A percentile compares a stretch with the other conserved stretches of the same genome.
Conservation (phyloP, 1,284 basidiomycete species). For the Blastosporella zonata region DNA sequence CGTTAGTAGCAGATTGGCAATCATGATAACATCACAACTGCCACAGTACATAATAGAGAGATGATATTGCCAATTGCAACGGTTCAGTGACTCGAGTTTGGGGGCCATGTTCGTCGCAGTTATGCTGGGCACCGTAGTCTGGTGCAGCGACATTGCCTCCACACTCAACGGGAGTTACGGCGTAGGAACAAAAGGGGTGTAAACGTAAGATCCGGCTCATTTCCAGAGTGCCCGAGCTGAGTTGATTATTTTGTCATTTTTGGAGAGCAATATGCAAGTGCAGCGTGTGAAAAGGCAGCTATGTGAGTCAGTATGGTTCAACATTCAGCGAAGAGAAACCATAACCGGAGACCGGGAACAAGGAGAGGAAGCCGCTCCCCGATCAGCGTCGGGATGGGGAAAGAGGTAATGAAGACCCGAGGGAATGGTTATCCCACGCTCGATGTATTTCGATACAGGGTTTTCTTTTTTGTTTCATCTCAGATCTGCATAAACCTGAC, state of each 20-base stretch:
- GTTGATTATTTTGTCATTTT: background rate
- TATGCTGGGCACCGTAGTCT: background rate
- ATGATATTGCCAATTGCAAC: background rate
- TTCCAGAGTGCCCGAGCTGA: slow-evolving; percentile 1
- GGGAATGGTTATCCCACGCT: slow-evolving; percentile 19
- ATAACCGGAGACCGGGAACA: background rate
- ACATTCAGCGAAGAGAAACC: slow-evolving; percentile 2
- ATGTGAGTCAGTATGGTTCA: background rate
- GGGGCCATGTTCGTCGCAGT: background rate
- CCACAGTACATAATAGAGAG: background rate
- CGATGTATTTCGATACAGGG: slow-evolving; percentile 18
- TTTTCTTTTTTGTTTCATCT: slow-evolving; percentile 25
- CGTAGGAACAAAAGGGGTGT: slow-evolving; percentile 13
- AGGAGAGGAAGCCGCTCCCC: slow-evolving; percentile 6
- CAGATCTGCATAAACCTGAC: slow-evolving; percentile 16
- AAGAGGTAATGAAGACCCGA: slow-evolving; percentile 19
- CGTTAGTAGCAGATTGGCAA: background rate
- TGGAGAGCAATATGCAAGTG: background rate
- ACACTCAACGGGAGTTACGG: slow-evolving; percentile 7
- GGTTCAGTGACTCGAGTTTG: background rate
- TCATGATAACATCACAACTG: slow-evolving; percentile 7
- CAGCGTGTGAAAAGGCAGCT: background rate
- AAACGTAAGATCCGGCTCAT: slow-evolving; percentile 16
- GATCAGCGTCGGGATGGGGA: slow-evolving; percentile 11
- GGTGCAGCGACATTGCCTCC: no score